Base-by-base conservation (phyloP, 2,329 filamentous ascomycete genomes). In the Alternaria sp. region DNA sequence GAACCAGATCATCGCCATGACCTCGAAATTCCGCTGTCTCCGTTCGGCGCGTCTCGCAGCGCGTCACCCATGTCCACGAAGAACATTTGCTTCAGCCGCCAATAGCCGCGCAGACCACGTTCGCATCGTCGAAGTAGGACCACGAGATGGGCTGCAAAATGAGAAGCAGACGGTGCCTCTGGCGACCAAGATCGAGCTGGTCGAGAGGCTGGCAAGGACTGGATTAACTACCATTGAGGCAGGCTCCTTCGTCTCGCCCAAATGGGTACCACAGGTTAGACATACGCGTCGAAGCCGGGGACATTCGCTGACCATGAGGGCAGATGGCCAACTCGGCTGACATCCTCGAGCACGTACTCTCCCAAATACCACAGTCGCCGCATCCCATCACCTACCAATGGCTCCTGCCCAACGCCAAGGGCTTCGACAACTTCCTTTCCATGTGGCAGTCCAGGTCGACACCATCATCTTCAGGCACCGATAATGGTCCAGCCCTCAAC, bases 111-210 rank as follows among this genome's bases (percentile, higher is more conserved):
- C 64, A 54, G 81, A 84, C 67, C 75, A 80, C 63, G 82, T 87
- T 39, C 81, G 84, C 41, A 88, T 96, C 39, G 89, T 95, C 63
- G 92, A 96, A 81, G 92, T 96, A 63, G 92, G 91, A 8, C 92
- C 92, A 34, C 85, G 92, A 66, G 92, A 96, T 81, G 92, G 92
- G n/a, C 81, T 96, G 54, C 92, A 96, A 76, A 96, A 95, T 74
- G 91, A 95, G 81, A 91, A 91, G 80, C 86, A 83, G 64, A 83
- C 83, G 28, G 90, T 96, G 64, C 83, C 91, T 0, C 81, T 92
- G 11, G 82, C 84, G 7, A 93, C 89, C 3, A 96, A 96, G 78
- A 86, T 94, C 56, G 87, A 93, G 67, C 79, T 96, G 54, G 91
- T 96, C 39, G 85, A 89, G 67, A 83, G 87, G 61, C 81, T 96